phyloP scores from a whole-genome alignment of 768 basidiomycete genomes.

The Xerocomus potaroensis region DNA sequence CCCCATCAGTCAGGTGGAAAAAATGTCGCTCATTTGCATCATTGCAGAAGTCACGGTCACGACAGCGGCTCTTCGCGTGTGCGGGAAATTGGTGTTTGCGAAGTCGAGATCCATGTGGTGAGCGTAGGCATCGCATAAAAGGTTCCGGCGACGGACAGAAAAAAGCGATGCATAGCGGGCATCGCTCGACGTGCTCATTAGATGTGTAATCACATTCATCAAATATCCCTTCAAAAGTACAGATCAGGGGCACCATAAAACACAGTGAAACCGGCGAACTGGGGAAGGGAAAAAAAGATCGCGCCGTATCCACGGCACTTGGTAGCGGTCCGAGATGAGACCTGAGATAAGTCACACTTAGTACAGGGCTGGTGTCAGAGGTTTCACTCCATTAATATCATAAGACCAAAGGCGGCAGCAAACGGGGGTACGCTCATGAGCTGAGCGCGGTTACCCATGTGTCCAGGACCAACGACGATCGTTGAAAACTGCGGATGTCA shows the following conservation, averaged over 20 bases:
- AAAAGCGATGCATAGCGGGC: conserved; percentile 55
- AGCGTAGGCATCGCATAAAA: conserved; percentile 48
- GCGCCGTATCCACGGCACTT: conserved; percentile 45
- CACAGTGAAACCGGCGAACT: conserved; percentile 49
- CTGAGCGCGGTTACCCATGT: conserved; percentile 48
- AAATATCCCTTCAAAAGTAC: no score
- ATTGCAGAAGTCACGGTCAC: conserved; percentile 49
- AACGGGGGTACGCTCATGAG: conserved; percentile 61
- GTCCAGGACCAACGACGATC: conserved; percentile 62
- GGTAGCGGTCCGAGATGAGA: conserved; percentile 51
- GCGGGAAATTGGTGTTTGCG: conserved; percentile 61
- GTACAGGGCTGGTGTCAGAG: no score
- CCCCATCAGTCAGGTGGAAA: conserved; percentile 61
- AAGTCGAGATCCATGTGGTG: conserved; percentile 53
- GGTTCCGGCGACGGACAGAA: conserved; percentile 49
- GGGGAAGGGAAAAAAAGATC: conserved; percentile 41
- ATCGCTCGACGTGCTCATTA: conserved; percentile 28
- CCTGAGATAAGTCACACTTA: conserved; percentile 38
- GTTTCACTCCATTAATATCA: conserved; percentile 18
- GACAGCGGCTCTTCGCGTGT: conserved; percentile 52
- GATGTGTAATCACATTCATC: conserved; percentile 5
- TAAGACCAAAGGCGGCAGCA: conserved; percentile 43
- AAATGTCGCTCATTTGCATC: conserved; percentile 55
- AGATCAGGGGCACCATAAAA: conserved; percentile 56
- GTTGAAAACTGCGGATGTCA: conserved; percentile 57